A percentile compares a stretch with the other conserved stretches of the same genome.
Conservation (phyloP, 768 basidiomycete genomes). For the Collybia mongolica region DNA sequence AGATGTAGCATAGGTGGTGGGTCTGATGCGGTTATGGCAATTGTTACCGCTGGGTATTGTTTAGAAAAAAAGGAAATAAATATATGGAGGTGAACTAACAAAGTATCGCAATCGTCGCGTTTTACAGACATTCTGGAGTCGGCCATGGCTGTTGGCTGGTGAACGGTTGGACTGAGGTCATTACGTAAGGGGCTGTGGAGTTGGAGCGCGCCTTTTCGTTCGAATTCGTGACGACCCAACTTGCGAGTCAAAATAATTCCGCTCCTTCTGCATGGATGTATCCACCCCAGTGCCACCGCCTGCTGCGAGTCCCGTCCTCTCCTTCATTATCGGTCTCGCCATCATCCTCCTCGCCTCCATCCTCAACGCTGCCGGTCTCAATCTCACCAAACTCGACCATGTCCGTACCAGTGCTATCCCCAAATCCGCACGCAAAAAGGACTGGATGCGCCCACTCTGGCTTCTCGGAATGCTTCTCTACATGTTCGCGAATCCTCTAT, state of each 20-base stretch:
- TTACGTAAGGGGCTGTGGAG: background rate
- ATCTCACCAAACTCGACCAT: constrained; percentile 93
- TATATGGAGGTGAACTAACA: background rate
- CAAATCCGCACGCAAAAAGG: constrained; percentile 66
- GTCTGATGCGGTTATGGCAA: constrained; percentile 3
- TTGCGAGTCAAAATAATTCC: too few relatives aligned
- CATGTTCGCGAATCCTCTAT: constrained; percentile 54
- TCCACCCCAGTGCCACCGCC: constrained; percentile 3
- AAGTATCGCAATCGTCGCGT: constrained; percentile 4
- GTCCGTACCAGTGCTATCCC: constrained; percentile 76
- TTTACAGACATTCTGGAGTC: background rate
- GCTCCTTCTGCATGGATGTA: constrained; percentile 1
- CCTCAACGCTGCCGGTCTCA: constrained; percentile 91
- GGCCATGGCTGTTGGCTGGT: background rate
- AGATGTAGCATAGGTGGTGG: constrained; percentile 10
- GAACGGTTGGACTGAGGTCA: too few relatives aligned
- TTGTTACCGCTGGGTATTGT: background rate
- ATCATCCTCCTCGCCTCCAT: constrained; percentile 84
- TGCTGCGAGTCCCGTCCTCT: constrained; percentile 50
- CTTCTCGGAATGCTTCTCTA: constrained; percentile 92
- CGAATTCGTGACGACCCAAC: too few relatives aligned
- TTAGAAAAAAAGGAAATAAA: too few relatives aligned
- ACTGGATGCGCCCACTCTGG: constrained; percentile 88
- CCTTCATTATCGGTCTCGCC: constrained; percentile 82
- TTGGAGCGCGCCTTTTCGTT: too few relatives aligned